A percentile compares a stretch with the other conserved stretches of the same genome.
Conservation (phyloP, 2,329 filamentous ascomycete species). For the Penicillium sumatraense region DNA sequence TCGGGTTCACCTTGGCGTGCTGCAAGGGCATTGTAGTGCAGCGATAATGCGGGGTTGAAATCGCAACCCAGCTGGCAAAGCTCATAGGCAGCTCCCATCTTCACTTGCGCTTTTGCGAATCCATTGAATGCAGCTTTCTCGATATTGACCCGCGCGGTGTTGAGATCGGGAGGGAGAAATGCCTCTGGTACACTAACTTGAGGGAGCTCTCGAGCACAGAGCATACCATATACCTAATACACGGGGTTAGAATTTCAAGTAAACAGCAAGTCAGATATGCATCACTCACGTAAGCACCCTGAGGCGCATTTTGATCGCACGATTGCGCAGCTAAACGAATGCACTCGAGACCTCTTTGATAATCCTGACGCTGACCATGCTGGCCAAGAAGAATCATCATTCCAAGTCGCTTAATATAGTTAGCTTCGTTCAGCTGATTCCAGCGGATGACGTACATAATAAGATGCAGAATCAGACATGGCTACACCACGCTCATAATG, state of each 20-base stretch:
- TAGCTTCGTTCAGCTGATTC: constrained; percentile 16
- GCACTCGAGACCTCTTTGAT: constrained; percentile 74
- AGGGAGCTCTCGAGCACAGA: constrained; percentile 86
- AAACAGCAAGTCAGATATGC: neutral
- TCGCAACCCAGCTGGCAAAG: constrained; percentile 91
- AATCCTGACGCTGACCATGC: constrained; percentile 86
- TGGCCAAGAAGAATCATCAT: constrained; percentile 98
- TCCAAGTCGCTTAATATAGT: constrained; percentile 70
- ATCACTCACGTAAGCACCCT: constrained; percentile 77
- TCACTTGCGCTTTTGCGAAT: constrained; percentile 93
- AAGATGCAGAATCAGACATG: constrained; percentile 83
- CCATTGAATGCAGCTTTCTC: constrained; percentile 96
- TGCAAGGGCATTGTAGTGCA: constrained; percentile 95
- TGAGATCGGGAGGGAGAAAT: constrained; percentile 72
- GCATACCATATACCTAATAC: constrained; percentile 79
- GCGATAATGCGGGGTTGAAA: constrained; percentile 87
- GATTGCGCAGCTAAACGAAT: constrained; percentile 82
- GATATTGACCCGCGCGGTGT: constrained; percentile 80
- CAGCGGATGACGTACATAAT: constrained; percentile 55
- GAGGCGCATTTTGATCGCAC: constrained; percentile 94
- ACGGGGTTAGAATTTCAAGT: neutral
- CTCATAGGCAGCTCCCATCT: constrained; percentile 96
- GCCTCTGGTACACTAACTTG: constrained; percentile 80
- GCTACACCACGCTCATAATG: constrained; percentile 86
- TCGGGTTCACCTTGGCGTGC: constrained; percentile 91